Base-by-base conservation (phyloP, 2,329 filamentous ascomycete species). In the Penicillium sp. region DNA sequence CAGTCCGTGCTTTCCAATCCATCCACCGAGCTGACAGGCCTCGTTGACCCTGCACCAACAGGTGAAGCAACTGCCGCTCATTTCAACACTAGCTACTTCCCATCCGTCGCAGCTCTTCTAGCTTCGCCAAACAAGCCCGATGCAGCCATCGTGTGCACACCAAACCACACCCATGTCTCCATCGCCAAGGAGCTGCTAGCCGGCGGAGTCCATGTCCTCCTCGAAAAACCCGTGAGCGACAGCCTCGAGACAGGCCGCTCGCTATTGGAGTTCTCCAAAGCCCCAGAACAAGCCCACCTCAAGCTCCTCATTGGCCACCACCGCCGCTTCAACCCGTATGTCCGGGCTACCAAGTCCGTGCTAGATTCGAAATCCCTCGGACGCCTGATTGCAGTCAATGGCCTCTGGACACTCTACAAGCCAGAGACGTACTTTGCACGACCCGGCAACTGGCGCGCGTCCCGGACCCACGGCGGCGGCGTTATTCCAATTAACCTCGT, bases 121-220 rank as follows among this genome's bases (percentile, higher is more conserved):
- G 52, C 60, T 4, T 70, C 6, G 1, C 38, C 52, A 34, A 42
- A 62, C 35, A 67, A 64, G n/a, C 76, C 77, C 9, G 71, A 78
- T 40, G 78, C 74, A 28, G 78, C 78, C 18, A 75, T 82, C 32
- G 72, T 82, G 40, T 80, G 78, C 67, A 82, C 79, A 0, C 79
- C 79, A 2, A 82, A 81, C 54, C 70, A 77, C 54, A 80, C 77
- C 0, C 79, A 82, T 48, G 77, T 79, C 4, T 40, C 73, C 0
- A 49, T 81, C 1, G 66, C 76, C 2, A 71, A 69, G n/a, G 67
- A 75, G 31, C 66, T 82, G 1, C 66, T 79, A 1, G 55, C 66
- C 0, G 68, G 62, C 0, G 74, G 72, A 0, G 61, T 81, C n/a
- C 74, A 80, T 42, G 67, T 81, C 0, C 67, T 82, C 0, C 70